phyloP scores from a whole-genome alignment of 805 yeast genomes.

The Wickerhamomyces ciferrii region DNA sequence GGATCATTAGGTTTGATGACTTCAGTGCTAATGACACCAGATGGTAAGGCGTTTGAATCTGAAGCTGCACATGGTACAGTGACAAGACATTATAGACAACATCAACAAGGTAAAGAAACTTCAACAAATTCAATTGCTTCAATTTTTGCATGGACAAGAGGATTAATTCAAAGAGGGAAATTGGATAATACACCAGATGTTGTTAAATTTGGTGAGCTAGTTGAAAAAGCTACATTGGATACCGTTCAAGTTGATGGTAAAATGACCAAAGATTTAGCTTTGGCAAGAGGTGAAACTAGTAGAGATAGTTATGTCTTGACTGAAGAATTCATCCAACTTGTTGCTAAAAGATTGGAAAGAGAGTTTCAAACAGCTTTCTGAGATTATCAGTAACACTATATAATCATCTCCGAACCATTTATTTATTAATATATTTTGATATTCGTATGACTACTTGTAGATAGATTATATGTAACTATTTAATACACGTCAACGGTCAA shows the following conservation, averaged over 20 bases:
- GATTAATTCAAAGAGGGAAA: conserved; percentile 87
- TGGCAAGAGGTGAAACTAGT: conserved; percentile 82
- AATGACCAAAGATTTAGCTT: conserved; percentile 96
- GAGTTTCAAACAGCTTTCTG: conserved; percentile 12
- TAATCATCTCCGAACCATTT: too few species aligned
- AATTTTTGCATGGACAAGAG: conserved; percentile 95
- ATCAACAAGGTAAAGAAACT: conserved; percentile 95
- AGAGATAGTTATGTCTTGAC: conserved; percentile 83
- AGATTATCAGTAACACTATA: background rate
- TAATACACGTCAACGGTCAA: too few species aligned
- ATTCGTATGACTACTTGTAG: too few species aligned
- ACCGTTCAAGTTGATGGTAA: conserved; percentile 79
- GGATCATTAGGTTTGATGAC: conserved; percentile 97
- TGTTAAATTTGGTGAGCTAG: conserved; percentile 64
- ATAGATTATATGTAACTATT: too few species aligned
- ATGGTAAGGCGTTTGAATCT: conserved; percentile 90
- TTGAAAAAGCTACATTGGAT: conserved; percentile 82
- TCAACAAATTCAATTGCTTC: conserved; percentile 97
- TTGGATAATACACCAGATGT: conserved; percentile 86
- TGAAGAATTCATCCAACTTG: conserved; percentile 84
- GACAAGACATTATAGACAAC: conserved; percentile 93
- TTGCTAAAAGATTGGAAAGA: conserved; percentile 54
- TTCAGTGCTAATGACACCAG: conserved; percentile 94
- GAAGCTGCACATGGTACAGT: conserved; percentile 99
- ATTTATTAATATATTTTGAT: too few species aligned